A percentile compares a stretch with the other conserved stretches of the same genome.
phyloP scores from a whole-genome alignment of 2,329 filamentous ascomycete species.

The Cladosporium velox region DNA sequence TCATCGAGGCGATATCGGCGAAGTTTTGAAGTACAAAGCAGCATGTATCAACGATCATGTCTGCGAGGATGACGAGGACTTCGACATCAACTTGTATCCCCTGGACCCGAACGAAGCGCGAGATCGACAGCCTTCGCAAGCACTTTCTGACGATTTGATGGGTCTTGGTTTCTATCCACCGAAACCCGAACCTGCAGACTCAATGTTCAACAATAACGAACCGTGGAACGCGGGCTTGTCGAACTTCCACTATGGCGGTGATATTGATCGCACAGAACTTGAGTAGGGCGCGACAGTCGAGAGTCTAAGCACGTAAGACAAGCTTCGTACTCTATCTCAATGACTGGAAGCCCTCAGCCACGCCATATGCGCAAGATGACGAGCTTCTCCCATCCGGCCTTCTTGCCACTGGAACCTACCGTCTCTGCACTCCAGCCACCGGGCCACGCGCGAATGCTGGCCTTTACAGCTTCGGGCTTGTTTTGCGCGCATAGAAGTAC shows the following conservation, averaged over 20 bases:
- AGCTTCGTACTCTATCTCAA: background rate
- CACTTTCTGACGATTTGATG: constrained; percentile 29
- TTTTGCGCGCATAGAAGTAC: constrained; percentile 90
- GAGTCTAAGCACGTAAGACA: background rate
- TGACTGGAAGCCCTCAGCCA: background rate
- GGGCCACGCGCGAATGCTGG: constrained; percentile 60
- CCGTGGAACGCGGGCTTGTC: constrained; percentile 38
- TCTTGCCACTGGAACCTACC: constrained; percentile 79
- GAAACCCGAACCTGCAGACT: constrained; percentile 30
- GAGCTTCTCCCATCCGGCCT: constrained; percentile 92
- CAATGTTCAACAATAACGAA: constrained; percentile 32
- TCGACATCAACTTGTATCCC: constrained; percentile 52
- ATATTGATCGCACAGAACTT: constrained; percentile 31
- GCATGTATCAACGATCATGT: constrained; percentile 46
- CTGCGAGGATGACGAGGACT: constrained; percentile 45
- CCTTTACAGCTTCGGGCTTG: constrained; percentile 72
- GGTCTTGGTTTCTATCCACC: constrained; percentile 21
- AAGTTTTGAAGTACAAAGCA: constrained; percentile 45
- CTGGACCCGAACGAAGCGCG: constrained; percentile 18
- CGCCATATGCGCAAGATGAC: constrained; percentile 86
- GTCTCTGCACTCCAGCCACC: constrained; percentile 71
- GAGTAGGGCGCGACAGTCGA: constrained; percentile 23
- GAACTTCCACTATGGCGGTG: constrained; percentile 35
- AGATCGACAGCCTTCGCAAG: constrained; percentile 21
- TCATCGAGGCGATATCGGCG: constrained; percentile 40